phyloP scores from a whole-genome alignment of 352 stramenopile genomes.

The Globisporangium carolinianum region DNA sequence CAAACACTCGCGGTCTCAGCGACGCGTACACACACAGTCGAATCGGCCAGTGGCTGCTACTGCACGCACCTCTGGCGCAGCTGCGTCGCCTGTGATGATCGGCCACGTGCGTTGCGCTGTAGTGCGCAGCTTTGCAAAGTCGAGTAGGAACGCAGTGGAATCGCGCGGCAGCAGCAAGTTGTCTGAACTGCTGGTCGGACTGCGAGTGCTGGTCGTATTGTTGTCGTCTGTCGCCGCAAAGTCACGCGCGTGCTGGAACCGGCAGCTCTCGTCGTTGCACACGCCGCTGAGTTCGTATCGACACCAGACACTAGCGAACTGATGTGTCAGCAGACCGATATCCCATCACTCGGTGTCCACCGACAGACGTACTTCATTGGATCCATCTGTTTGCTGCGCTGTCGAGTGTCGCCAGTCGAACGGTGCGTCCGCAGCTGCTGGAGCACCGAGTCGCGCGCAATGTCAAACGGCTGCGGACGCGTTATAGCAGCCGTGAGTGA shows the following conservation, averaged over 20 bases:
- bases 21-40: no score
- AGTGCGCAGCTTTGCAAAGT: slow-evolving; percentile 29
- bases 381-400: slow-evolving; percentile 20
- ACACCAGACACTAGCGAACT: slow-evolving; percentile 43
- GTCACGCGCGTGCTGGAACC: slow-evolving; percentile 58
- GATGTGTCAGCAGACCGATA: no score
- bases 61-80: background rate
- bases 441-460: slow-evolving; percentile 13
- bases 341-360: no score
- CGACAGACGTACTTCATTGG: slow-evolving; percentile 43
- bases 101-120: slow-evolving; percentile 38
- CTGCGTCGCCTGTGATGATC: slow-evolving; percentile 18
- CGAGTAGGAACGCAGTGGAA: slow-evolving; percentile 22
- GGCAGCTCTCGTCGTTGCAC: slow-evolving; percentile 70
- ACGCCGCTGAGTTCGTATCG: slow-evolving; percentile 68
- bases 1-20: no score
- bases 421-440: slow-evolving; percentile 22
- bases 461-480: slow-evolving; percentile 3
- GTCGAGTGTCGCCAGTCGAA: background rate
- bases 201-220: background rate
- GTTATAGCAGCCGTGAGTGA: background rate
- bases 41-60: background rate
- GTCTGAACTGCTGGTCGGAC: background rate
- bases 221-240: slow-evolving; percentile 14
- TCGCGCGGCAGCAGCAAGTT: background rate